phyloP scores from a whole-genome alignment of 73 alveolate species.

The Symbiodinium pilosum region DNA sequence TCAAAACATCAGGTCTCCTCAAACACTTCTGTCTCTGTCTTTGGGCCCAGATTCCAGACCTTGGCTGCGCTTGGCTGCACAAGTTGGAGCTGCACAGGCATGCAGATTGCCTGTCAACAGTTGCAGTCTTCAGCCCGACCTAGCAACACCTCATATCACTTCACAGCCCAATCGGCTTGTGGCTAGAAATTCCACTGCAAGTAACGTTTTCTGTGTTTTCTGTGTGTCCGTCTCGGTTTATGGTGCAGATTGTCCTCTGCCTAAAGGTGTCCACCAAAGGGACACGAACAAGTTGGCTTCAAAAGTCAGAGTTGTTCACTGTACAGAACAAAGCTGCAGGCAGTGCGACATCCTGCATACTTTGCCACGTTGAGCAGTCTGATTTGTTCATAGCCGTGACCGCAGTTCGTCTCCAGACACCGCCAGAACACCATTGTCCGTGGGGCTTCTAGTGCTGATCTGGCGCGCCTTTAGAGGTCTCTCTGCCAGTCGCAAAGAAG shows the following conservation, averaged over 20 bases:
- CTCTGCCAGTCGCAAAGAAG: not conserved
- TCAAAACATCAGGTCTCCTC: not conserved
- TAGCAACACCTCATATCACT: no score
- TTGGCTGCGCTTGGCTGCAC: not conserved
- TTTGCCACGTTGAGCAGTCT: not conserved
- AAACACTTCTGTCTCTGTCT: conserved; percentile 62
- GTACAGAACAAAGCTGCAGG: not conserved
- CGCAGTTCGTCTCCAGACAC: not conserved
- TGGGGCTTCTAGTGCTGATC: not conserved
- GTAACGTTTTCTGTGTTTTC: no score
- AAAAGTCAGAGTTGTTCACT: not conserved
- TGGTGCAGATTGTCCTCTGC: not conserved
- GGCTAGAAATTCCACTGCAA: no score
- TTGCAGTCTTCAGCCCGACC: no score
- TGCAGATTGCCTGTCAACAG: no score
- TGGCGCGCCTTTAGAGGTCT: not conserved
- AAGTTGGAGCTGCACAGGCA: no score
- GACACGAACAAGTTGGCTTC: not conserved
- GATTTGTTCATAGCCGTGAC: not conserved
- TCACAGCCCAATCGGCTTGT: no score
- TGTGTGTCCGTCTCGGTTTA: no score
- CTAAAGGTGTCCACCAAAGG: not conserved
- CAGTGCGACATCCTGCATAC: no score
- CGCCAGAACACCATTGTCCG: not conserved
- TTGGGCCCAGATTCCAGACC: conserved; percentile 72